Percentiles rank a stretch among this genome's conserved stretches.
Conservation (phyloP, 2,329 filamentous ascomycete species). For the Xylaria sp. region DNA sequence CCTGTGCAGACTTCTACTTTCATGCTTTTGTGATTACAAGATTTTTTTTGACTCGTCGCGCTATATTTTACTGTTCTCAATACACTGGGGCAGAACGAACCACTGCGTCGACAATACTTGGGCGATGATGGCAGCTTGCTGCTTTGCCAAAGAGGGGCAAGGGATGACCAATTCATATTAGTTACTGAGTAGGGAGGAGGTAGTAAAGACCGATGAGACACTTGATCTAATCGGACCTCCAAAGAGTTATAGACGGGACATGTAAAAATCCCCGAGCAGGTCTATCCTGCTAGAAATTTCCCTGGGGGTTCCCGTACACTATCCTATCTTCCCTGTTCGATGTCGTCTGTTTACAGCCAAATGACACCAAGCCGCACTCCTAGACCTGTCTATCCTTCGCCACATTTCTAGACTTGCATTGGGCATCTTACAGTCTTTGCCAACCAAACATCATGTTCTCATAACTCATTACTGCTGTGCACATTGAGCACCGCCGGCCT, state of each 20-base stretch:
- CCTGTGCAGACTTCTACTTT: no score
- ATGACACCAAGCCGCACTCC: constrained; percentile 2
- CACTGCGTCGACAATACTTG: constrained; percentile 1
- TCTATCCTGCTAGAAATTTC: background rate
- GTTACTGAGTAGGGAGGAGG: constrained; percentile 10
- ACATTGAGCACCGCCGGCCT: constrained; percentile 69
- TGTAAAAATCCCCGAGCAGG: background rate
- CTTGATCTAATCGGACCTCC: background rate
- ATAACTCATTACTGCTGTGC: constrained; percentile 65
- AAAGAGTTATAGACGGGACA: constrained; percentile 6
- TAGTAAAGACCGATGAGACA: background rate
- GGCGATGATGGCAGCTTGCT: background rate
- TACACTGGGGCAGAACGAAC: background rate
- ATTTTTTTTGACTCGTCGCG: no score
- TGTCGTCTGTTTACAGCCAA: constrained; percentile 5
- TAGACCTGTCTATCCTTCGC: constrained; percentile 5
- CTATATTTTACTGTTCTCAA: no score
- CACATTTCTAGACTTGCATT: constrained; percentile 15
- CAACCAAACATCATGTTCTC: constrained; percentile 30
- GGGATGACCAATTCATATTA: constrained; percentile 18
- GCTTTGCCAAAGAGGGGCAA: constrained; percentile 1
- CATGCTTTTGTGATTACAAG: no score
- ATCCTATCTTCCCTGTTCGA: constrained; percentile 7
- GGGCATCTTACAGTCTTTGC: constrained; percentile 18
- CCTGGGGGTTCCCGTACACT: constrained; percentile 2